Evolutionary conservation across 495 filamentous ascomycete genomes (phyloP).

Genomic region (Xylaria palmicola): DNA sequence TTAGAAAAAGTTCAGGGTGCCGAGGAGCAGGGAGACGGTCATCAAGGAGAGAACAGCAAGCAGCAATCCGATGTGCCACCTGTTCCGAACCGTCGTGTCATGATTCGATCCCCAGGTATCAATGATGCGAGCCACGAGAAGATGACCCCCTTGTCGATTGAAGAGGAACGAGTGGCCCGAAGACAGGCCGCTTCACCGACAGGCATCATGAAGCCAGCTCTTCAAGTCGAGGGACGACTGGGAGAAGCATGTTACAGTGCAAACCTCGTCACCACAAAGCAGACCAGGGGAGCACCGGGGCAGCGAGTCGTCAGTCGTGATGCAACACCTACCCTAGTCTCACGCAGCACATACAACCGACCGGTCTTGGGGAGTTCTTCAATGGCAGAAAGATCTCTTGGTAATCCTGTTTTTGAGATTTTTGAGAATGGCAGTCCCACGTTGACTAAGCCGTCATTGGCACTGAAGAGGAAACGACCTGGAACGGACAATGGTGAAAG

Average conservation of each 20-base stretch:
- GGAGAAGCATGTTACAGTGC: slow-evolving; percentile 2
- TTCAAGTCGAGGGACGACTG: slow-evolving; percentile 7
- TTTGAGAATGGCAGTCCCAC: neutral
- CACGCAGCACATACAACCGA: slow-evolving; percentile 30
- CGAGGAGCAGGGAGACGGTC: slow-evolving; percentile 1
- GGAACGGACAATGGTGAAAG: slow-evolving; percentile 7
- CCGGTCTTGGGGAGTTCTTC: slow-evolving; percentile 24
- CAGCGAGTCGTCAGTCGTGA: slow-evolving; percentile 20
- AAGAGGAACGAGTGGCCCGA: slow-evolving; percentile 39
- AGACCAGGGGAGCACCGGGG: neutral
- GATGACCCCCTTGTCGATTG: slow-evolving; percentile 31
- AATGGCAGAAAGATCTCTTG: neutral
- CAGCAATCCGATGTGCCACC: neutral
- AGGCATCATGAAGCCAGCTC: slow-evolving; percentile 40
- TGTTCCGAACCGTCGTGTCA: slow-evolving; percentile 32
- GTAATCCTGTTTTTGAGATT: neutral
- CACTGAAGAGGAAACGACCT: slow-evolving; percentile 3
- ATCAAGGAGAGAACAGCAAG: neutral
- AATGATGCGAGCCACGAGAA: slow-evolving; percentile 15
- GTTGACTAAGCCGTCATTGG: neutral
- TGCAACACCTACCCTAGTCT: slow-evolving; percentile 13
- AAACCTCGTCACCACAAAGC: neutral
- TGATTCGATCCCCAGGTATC: slow-evolving; percentile 37
- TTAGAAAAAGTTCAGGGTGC: neutral
- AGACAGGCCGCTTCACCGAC: slow-evolving; percentile 29